A percentile compares a stretch with the other conserved stretches of the same genome.
Conservation (phyloP, 257 asterid species). For the Linderniella brevidens region DNA sequence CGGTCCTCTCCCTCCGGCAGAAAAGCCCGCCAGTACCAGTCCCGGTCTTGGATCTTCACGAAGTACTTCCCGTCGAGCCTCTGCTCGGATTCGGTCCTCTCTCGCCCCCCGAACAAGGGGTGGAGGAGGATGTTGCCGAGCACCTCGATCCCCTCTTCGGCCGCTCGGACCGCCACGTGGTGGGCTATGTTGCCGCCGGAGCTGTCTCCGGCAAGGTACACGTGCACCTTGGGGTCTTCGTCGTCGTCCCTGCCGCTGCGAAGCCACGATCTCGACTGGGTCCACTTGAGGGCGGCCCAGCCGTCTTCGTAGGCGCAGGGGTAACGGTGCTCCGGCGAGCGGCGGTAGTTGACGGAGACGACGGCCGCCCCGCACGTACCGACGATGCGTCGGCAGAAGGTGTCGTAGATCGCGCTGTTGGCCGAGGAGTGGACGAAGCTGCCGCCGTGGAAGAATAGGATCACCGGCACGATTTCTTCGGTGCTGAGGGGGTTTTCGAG, state of each 20-base stretch:
- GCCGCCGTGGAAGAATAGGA: constrained; percentile 78
- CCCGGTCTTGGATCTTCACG: constrained; percentile 1
- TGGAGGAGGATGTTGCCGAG: constrained; percentile 5
- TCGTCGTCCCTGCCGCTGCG: constrained; percentile 46
- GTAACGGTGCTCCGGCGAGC: constrained; percentile 64
- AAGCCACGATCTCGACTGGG: constrained; percentile 44
- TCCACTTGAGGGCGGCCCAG: constrained; percentile 75
- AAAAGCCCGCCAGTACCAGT: constrained; percentile 4
- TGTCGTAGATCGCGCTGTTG: constrained; percentile 73
- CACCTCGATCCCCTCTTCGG: neutral
- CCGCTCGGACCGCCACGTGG: constrained; percentile 4
- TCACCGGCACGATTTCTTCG: constrained; percentile 44
- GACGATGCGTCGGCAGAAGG: constrained; percentile 70
- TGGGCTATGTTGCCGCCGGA: constrained; percentile 5
- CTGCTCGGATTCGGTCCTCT: neutral
- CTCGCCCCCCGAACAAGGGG: constrained; percentile 3
- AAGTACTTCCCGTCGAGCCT: constrained; percentile 1
- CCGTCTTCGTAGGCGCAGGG: constrained; percentile 85
- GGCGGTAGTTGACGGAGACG: constrained; percentile 62
- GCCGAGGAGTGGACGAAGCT: constrained; percentile 85
- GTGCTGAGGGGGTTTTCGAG: constrained; percentile 48
- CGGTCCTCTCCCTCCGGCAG: constrained; percentile 3
- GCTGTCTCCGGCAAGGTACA: constrained; percentile 3
- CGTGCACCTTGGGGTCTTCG: neutral
- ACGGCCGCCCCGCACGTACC: constrained; percentile 46